Evolutionary conservation across 345 rosid genomes (phyloP).

Genomic region (Mercurialis annua): DNA sequence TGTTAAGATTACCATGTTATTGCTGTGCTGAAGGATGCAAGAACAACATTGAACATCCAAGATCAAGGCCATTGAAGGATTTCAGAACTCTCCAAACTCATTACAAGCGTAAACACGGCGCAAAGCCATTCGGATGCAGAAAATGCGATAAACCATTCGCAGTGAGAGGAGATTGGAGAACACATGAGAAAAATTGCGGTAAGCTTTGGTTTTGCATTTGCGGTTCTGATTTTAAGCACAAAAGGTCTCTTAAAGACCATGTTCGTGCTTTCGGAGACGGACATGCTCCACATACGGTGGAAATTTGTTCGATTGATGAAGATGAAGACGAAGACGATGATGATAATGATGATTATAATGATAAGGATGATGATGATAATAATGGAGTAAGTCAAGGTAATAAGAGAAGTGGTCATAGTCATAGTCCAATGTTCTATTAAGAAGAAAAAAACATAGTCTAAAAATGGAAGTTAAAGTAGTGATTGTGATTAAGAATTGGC

Average conservation of each 20-base stretch:
- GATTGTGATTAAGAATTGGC: conserved; percentile 4
- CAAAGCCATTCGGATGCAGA: conserved; percentile 22
- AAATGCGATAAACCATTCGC: conserved; percentile 25
- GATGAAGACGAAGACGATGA: conserved; percentile 12
- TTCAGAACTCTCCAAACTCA: conserved; percentile 27
- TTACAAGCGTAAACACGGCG: conserved; percentile 23
- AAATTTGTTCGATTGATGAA: background rate
- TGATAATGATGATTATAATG: background rate
- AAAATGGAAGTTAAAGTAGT: conserved; percentile 8
- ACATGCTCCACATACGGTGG: conserved; percentile 18
- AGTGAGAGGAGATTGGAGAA: conserved; percentile 27
- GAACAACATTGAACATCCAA: conserved; percentile 27
- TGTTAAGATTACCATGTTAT: conserved; percentile 23
- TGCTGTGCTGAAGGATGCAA: conserved; percentile 28
- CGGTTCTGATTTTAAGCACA: conserved; percentile 30
- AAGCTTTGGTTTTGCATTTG: conserved; percentile 29
- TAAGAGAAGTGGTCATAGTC: background rate
- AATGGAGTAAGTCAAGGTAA: background rate
- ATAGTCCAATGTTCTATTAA: conserved; percentile 18
- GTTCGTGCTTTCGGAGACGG: conserved; percentile 26
- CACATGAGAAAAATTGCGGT: conserved; percentile 29
- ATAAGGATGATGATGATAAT: background rate
- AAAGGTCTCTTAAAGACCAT: conserved; percentile 28
- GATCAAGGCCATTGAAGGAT: conserved; percentile 29
- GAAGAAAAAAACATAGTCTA: background rate